Percentiles rank a stretch among this genome's conserved stretches.
Evolutionary conservation across 2,329 filamentous ascomycete species (phyloP).

Genomic region (Cladorrhinum sp.): DNA sequence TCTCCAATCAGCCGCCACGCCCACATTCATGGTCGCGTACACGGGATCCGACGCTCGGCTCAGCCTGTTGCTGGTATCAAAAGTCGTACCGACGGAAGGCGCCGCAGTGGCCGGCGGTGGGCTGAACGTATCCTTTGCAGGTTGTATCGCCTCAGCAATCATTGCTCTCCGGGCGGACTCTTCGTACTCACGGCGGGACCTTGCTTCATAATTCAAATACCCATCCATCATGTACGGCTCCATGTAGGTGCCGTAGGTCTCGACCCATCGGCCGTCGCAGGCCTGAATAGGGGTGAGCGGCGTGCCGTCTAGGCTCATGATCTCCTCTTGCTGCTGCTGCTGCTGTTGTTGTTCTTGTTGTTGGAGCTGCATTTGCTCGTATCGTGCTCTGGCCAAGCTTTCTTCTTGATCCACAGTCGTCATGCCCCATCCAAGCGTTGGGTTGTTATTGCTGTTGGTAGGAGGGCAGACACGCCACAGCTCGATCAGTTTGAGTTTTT

Average conservation of each 20-base stretch:
- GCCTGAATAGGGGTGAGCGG: constrained; percentile 49
- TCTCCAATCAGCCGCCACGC: constrained; percentile 37
- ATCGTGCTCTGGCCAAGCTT: constrained; percentile 58
- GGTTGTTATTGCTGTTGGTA: constrained; percentile 52
- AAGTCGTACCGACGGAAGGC: constrained; percentile 14
- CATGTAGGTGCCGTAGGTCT: constrained; percentile 41
- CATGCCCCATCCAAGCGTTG: constrained; percentile 50
- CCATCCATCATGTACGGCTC: constrained; percentile 85
- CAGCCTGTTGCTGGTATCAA: constrained; percentile 1
- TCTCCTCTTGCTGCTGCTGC: constrained; percentile 18
- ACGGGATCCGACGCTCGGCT: constrained; percentile 57
- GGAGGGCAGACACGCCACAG: constrained; percentile 82
- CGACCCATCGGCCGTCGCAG: constrained; percentile 51
- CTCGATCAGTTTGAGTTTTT: constrained; percentile 73
- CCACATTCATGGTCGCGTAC: constrained; percentile 46
- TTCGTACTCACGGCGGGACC: constrained; percentile 63
- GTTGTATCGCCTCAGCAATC: constrained; percentile 31
- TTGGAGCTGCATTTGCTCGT: constrained; percentile 49
- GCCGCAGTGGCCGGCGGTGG: constrained; percentile 29
- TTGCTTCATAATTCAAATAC: constrained; percentile 56
- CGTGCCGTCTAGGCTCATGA: constrained; percentile 55
- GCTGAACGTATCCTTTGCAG: constrained; percentile 26
- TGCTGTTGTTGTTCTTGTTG: constrained; percentile 15
- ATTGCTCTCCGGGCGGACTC: constrained; percentile 40
- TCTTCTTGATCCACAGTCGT: constrained; percentile 57